Conservation (phyloP, 139 green algal species). For the Coelastrella sp. region DNA sequence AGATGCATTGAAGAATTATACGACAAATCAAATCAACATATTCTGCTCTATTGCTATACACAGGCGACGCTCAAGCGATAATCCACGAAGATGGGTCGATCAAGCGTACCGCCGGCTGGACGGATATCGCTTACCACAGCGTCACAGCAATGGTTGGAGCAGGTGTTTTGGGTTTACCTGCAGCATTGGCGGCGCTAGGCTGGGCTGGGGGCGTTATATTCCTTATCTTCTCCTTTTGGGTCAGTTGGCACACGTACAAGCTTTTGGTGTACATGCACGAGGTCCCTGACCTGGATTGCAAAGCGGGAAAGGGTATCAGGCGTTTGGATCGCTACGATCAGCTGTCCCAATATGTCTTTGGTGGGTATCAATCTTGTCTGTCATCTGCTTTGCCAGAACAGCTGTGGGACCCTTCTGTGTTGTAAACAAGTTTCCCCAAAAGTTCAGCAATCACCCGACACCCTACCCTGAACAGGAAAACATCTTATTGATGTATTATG, state of each 20-base stretch:
- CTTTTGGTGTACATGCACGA: conserved; percentile 40
- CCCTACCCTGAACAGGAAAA: too few relatives aligned
- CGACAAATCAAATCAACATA: too few relatives aligned
- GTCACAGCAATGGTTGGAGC: conserved; percentile 12
- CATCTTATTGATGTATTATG: neutral
- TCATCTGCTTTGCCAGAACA: neutral
- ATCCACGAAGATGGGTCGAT: neutral
- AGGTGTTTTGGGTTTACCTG: neutral
- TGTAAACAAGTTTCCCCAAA: too few relatives aligned
- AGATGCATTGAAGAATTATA: too few relatives aligned
- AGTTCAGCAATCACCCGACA: too few relatives aligned
- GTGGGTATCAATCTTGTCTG: neutral
- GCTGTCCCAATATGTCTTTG: conserved; percentile 9
- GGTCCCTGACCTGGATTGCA: conserved; percentile 31
- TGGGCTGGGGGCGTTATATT: conserved; percentile 21
- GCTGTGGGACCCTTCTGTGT: neutral
- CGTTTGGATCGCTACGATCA: conserved; percentile 31
- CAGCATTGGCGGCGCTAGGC: neutral
- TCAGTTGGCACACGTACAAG: conserved; percentile 27
- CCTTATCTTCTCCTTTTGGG: conserved; percentile 32
- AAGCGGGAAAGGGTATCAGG: neutral
- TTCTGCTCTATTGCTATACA: too few relatives aligned
- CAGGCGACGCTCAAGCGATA: too few relatives aligned
- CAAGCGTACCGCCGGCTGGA: conserved; percentile 22
- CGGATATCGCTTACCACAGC: conserved; percentile 18